Conservation (phyloP, 768 basidiomycete genomes). For the Mycena belliarum region DNA sequence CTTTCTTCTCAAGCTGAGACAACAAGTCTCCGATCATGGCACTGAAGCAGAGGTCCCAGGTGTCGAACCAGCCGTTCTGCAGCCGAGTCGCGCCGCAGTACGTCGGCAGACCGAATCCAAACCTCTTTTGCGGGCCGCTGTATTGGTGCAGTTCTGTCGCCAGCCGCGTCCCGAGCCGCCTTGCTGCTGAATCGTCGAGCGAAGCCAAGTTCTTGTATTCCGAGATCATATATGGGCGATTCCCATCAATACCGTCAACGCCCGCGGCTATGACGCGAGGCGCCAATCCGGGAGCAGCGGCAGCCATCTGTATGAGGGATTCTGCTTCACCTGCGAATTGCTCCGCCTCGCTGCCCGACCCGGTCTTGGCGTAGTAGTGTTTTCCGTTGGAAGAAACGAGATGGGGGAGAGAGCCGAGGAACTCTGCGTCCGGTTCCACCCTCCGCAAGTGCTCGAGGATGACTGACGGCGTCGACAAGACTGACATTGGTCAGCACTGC, state of each 20-base stretch:
- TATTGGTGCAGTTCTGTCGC: slow-evolving; percentile 66
- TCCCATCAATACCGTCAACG: slow-evolving; percentile 36
- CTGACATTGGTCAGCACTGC: no score
- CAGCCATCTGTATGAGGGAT: slow-evolving; percentile 62
- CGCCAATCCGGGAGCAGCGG: slow-evolving; percentile 68
- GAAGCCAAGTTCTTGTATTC: slow-evolving; percentile 66
- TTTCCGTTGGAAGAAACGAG: slow-evolving; percentile 58
- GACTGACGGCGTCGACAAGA: no score
- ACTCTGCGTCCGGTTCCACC: slow-evolving; percentile 53
- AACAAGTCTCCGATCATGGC: slow-evolving; percentile 63
- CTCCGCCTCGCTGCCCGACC: slow-evolving; percentile 51
- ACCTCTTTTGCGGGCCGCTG: slow-evolving; percentile 50
- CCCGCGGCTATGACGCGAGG: slow-evolving; percentile 59
- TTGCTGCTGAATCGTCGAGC: slow-evolving; percentile 48
- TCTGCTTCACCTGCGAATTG: slow-evolving; percentile 72
- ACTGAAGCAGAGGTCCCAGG: slow-evolving; percentile 71
- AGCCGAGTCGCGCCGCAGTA: slow-evolving; percentile 75
- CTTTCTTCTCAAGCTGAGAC: slow-evolving; percentile 42
- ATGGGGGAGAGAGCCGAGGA: slow-evolving; percentile 45
- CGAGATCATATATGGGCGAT: slow-evolving; percentile 66
- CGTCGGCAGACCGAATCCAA: slow-evolving; percentile 74
- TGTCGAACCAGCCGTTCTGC: slow-evolving; percentile 71
- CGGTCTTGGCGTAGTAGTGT: slow-evolving; percentile 65
- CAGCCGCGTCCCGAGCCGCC: slow-evolving; percentile 56
- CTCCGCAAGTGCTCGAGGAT: slow-evolving; percentile 46